phyloP scores from a whole-genome alignment of 2,329 filamentous ascomycete genomes.

The Eutypa lata region DNA sequence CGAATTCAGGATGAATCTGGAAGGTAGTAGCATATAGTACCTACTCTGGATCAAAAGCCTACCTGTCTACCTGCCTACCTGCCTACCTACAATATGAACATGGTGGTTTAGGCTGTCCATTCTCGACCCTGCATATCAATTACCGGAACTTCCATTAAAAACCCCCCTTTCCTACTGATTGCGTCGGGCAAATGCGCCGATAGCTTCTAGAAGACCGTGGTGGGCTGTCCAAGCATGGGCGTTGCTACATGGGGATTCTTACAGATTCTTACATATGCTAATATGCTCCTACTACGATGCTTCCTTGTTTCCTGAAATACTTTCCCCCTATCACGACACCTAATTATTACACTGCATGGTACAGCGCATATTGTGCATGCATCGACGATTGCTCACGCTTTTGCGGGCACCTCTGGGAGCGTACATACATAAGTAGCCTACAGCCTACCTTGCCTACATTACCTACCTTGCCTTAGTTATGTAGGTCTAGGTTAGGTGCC shows the following conservation, averaged over 20 bases:
- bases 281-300: background rate
- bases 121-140: background rate
- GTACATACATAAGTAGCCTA: conserved; percentile 1
- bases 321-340: conserved; percentile 11
- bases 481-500: background rate
- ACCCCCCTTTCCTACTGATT: background rate
- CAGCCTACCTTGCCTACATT: background rate
- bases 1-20: background rate
- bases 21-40: background rate
- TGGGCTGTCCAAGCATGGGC: background rate
- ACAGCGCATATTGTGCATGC: conserved; percentile 2
- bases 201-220: background rate
- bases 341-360: conserved; percentile 13
- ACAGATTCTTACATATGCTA: background rate
- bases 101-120: background rate
- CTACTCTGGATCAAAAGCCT: background rate
- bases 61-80: too few species aligned
- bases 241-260: background rate
- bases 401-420: conserved; percentile 20
- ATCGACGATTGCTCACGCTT: conserved; percentile 10
- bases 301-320: background rate
- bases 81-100: background rate
- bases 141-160: background rate
- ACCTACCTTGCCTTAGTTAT: background rate
- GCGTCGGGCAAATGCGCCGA: background rate